Percentiles rank a stretch among this genome's conserved stretches.
These are phyloP conservation scores for Pseudomicrostroma phylloplanum DNA, from an alignment of 1,284 basidiomycete species.

Conservation along the genomic window DNA sequence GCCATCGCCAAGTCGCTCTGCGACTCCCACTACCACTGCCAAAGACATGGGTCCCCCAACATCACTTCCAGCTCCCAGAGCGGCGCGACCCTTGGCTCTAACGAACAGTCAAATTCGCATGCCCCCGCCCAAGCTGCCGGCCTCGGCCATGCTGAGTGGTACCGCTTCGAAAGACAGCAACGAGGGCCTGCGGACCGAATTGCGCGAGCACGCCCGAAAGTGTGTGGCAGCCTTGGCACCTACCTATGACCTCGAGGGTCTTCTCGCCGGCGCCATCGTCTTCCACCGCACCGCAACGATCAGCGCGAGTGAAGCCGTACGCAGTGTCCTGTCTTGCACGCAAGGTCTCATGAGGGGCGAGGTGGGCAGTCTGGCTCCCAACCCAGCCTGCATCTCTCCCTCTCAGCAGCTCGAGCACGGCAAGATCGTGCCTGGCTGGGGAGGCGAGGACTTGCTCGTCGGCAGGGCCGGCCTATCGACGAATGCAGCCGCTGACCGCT, in stretches of 20 bases:
- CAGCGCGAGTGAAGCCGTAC: constrained; percentile 40
- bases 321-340: constrained; percentile 38
- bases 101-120: constrained; percentile 28
- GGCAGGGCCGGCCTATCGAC: constrained; percentile 2
- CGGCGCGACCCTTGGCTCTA: constrained; percentile 4
- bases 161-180: background rate
- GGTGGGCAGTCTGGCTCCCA: constrained; percentile 18
- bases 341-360: constrained; percentile 43
- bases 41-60: background rate
- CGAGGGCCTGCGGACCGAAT: background rate
- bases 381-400: background rate
- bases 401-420: constrained; percentile 23
- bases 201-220: constrained; percentile 18
- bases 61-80: background rate
- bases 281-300: constrained; percentile 50
- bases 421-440: constrained; percentile 28
- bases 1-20: background rate
- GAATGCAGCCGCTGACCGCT: constrained; percentile 19
- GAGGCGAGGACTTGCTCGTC: background rate
- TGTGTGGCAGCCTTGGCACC: constrained; percentile 34
- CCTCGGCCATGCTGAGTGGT: background rate
- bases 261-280: constrained; percentile 46
- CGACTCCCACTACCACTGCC: background rate
- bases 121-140: constrained; percentile 22
- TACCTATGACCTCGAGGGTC: constrained; percentile 45